These are phyloP conservation scores for Nakaseomyces kungkrabaensis DNA, from an alignment of 1,139 yeast species.

Conservation along the genomic window DNA sequence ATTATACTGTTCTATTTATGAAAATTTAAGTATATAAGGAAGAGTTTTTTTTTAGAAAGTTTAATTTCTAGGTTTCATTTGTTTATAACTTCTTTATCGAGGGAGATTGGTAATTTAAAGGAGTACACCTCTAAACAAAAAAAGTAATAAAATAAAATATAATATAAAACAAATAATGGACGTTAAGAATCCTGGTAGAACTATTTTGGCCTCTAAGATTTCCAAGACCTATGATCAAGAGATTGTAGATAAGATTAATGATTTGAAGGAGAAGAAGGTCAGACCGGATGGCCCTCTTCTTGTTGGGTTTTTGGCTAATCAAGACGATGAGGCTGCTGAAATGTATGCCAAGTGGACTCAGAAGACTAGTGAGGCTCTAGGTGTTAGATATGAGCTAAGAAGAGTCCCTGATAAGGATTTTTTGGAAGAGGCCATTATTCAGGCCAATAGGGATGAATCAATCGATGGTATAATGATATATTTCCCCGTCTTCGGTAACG, in stretches of 20 bases:
- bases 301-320: constrained; percentile 84
- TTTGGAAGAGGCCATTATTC: constrained; percentile 70
- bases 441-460: constrained; percentile 65
- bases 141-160: not conserved
- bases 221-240: constrained; percentile 77
- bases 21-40: too few species aligned
- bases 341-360: constrained; percentile 96
- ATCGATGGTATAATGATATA: constrained; percentile 97
- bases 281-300: constrained; percentile 48
- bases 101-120: too few species aligned
- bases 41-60: too few species aligned
- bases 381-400: constrained; percentile 73
- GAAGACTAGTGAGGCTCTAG: constrained; percentile 76
- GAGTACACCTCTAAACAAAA: not conserved
- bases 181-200: constrained; percentile 45
- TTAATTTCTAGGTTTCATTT: too few species aligned
- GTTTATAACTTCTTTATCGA: too few species aligned
- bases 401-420: constrained; percentile 63
- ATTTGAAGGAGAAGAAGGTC: constrained; percentile 27
- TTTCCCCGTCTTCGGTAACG: constrained; percentile 92
- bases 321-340: constrained; percentile 81
- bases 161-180: not conserved
- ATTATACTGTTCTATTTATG: too few species aligned
- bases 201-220: constrained; percentile 77
- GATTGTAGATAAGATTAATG: constrained; percentile 47